phyloP scores from a whole-genome alignment of 495 filamentous ascomycete species.

The Aspergillus taichungensis region DNA sequence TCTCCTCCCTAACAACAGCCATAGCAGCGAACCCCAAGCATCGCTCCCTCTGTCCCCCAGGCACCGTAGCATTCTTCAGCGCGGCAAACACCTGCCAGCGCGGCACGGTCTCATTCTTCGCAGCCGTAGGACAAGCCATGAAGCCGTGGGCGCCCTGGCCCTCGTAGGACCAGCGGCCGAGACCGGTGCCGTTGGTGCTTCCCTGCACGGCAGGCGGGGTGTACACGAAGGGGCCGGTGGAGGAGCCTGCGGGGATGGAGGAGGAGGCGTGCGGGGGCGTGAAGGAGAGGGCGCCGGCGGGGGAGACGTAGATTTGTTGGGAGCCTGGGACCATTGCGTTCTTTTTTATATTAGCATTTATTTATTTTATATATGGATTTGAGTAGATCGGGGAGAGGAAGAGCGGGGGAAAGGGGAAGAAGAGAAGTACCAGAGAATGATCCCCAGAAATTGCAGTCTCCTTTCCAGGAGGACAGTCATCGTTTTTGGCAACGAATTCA shows the following conservation, averaged over 20 bases:
- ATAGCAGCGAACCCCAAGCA: constrained; percentile 27
- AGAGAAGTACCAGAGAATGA: not conserved
- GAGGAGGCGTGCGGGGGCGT: too few relatives aligned
- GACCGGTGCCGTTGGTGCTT: not conserved
- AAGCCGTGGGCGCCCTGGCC: not conserved
- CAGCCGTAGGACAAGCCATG: not conserved
- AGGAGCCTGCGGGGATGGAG: not conserved
- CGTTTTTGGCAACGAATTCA: not conserved
- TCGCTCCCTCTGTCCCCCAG: constrained; percentile 20
- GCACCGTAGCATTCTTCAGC: constrained; percentile 24
- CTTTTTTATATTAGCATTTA: not conserved
- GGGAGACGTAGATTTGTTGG: not conserved
- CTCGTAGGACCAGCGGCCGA: not conserved
- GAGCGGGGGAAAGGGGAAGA: not conserved
- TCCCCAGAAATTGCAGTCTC: not conserved
- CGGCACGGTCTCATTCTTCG: not conserved
- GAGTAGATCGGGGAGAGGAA: not conserved
- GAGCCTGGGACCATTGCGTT: not conserved
- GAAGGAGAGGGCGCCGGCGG: not conserved
- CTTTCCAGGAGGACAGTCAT: not conserved
- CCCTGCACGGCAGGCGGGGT: not conserved
- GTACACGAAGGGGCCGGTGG: not conserved
- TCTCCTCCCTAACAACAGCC: constrained; percentile 5
- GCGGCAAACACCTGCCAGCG: constrained; percentile 30
- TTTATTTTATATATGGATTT: not conserved